Conservation (phyloP, 2,329 filamentous ascomycete genomes). For the Furcasterigmium furcatum region DNA sequence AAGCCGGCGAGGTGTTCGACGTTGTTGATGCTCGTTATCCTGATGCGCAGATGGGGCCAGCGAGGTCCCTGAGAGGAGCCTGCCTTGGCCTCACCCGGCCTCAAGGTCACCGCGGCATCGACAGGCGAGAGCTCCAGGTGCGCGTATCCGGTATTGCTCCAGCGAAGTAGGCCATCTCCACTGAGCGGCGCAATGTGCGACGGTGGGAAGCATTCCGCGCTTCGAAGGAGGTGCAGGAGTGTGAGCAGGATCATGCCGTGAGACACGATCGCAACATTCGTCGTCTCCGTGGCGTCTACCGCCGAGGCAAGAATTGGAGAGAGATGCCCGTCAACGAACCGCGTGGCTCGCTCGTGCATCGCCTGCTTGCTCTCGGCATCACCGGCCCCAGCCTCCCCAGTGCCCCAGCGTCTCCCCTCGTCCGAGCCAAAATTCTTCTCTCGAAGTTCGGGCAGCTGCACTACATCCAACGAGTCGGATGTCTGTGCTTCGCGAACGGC, state of each 20-base stretch:
- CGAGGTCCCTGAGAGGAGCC: constrained; percentile 14
- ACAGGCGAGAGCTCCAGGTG: constrained; percentile 19
- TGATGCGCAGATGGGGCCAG: constrained; percentile 39
- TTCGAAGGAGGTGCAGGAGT: constrained; percentile 54
- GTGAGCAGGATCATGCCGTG: constrained; percentile 78
- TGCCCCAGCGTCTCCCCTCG: constrained; percentile 60
- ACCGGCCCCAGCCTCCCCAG: constrained; percentile 18
- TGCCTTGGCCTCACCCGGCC: neutral
- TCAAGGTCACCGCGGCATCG: neutral
- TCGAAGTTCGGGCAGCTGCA: constrained; percentile 48
- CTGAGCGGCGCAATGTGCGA: constrained; percentile 21
- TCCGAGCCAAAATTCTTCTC: constrained; percentile 73
- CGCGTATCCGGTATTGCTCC: constrained; percentile 52
- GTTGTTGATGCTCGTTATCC: constrained; percentile 63
- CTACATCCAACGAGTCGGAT: constrained; percentile 2
- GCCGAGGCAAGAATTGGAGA: constrained; percentile 41
- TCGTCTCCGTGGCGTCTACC: constrained; percentile 7
- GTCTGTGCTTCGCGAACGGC: constrained; percentile 58
- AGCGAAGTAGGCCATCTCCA: constrained; percentile 16
- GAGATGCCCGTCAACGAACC: constrained; percentile 65
- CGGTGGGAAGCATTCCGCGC: constrained; percentile 12
- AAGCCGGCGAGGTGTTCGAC: constrained; percentile 69
- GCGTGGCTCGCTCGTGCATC: constrained; percentile 61
- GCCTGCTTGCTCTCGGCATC: constrained; percentile 63
- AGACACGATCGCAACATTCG: constrained; percentile 64